phyloP scores from a whole-genome alignment of 1,284 basidiomycete genomes.

The Microstroma glucosiphilum region DNA sequence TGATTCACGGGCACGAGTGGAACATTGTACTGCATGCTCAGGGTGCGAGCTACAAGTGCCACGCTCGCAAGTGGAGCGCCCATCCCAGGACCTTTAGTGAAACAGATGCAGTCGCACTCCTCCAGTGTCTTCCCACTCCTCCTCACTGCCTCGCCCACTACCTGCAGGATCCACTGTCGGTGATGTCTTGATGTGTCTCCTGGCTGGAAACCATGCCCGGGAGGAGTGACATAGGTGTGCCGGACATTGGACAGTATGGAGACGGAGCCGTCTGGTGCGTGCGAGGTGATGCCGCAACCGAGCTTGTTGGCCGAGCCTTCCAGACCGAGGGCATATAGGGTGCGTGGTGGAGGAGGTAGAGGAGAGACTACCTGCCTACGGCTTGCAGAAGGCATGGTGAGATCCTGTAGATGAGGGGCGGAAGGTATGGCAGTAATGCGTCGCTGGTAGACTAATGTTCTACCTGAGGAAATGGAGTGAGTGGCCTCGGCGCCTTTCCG shows the following conservation, averaged over 20 bases:
- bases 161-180: conserved; percentile 78
- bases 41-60: conserved; percentile 85
- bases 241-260: conserved; percentile 60
- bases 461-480: too few species aligned
- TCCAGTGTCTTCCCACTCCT: conserved; percentile 65
- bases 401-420: neutral
- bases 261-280: conserved; percentile 57
- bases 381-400: neutral
- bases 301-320: conserved; percentile 77
- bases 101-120: conserved; percentile 89
- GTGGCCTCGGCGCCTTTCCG: too few species aligned
- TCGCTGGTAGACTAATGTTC: neutral
- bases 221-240: conserved; percentile 96
- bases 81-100: conserved; percentile 99
- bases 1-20: conserved; percentile 96
- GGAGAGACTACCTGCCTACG: conserved; percentile 14
- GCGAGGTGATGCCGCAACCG: conserved; percentile 87
- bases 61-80: conserved; percentile 93
- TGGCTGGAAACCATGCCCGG: conserved; percentile 93
- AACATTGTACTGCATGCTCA: conserved; percentile 79
- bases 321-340: conserved; percentile 43
- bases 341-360: conserved; percentile 27
- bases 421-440: too few species aligned
- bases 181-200: conserved; percentile 92
- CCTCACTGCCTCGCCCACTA: conserved; percentile 73